Percentiles rank a stretch among this genome's conserved stretches.
phyloP scores from a whole-genome alignment of 1,139 yeast species.

The Yamadazyma siamensis region DNA sequence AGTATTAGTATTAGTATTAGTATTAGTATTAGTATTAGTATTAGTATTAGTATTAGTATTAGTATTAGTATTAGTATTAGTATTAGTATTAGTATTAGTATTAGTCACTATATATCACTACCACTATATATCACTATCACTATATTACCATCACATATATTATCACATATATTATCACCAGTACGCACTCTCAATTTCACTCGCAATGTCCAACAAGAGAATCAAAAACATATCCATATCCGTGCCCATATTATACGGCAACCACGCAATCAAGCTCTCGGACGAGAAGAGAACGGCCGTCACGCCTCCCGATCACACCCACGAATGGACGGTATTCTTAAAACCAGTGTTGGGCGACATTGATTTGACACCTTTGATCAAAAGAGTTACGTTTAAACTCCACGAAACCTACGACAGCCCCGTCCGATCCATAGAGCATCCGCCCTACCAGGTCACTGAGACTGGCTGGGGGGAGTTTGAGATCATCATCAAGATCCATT shows the following conservation, averaged over 20 bases:
- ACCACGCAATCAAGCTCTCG: conserved; percentile 72
- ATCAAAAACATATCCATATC: conserved; percentile 72
- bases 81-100: too few relatives aligned
- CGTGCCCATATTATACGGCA: conserved; percentile 86
- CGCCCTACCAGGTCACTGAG: conserved; percentile 94
- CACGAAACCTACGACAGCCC: conserved; percentile 93
- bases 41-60: too few relatives aligned
- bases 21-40: too few relatives aligned
- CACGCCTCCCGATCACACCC: conserved; percentile 90
- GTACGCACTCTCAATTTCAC: conserved; percentile 1
- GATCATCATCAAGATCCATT: conserved; percentile 80
- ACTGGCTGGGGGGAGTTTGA: conserved; percentile 99
- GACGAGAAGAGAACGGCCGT: conserved; percentile 58
- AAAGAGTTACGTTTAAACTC: conserved; percentile 87
- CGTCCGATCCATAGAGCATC: conserved; percentile 76
- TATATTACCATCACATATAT: not conserved
- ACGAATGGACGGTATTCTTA: conserved; percentile 91
- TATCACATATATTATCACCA: not conserved
- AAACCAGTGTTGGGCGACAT: conserved; percentile 74
- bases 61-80: too few relatives aligned
- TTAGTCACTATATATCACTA: not conserved
- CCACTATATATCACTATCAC: not conserved
- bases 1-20: too few relatives aligned
- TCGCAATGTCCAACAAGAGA: conserved; percentile 21
- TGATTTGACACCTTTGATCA: conserved; percentile 79